These are phyloP conservation scores for Xylaria sp. DNA, from an alignment of 2,329 filamentous ascomycete genomes.

Conservation along the genomic window DNA sequence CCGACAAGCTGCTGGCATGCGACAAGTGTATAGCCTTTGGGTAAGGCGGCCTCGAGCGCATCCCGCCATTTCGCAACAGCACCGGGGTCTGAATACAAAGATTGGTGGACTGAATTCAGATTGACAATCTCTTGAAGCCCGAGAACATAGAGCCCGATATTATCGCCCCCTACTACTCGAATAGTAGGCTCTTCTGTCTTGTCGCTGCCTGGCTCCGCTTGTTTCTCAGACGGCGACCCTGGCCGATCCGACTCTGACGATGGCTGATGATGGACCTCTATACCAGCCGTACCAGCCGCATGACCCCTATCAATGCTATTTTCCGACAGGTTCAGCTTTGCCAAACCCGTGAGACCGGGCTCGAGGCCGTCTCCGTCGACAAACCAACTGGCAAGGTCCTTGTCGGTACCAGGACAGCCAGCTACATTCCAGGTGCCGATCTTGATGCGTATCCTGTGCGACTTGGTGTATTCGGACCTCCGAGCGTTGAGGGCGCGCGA, in stretches of 20 bases:
- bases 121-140: constrained; percentile 94
- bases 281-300: not conserved
- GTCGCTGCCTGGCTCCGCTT: constrained; percentile 51
- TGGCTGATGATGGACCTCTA: not conserved
- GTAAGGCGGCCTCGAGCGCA: constrained; percentile 78
- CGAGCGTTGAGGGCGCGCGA: constrained; percentile 76
- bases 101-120: constrained; percentile 81
- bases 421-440: constrained; percentile 97
- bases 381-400: constrained; percentile 91
- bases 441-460: constrained; percentile 82
- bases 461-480: constrained; percentile 80
- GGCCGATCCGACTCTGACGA: not conserved
- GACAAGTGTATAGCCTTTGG: constrained; percentile 79
- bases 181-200: constrained; percentile 54
- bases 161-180: constrained; percentile 66
- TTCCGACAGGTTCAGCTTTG: constrained; percentile 61
- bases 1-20: constrained; percentile 88
- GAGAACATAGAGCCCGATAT: constrained; percentile 90
- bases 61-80: constrained; percentile 83
- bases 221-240: not conserved
- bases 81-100: constrained; percentile 78
- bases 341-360: constrained; percentile 69
- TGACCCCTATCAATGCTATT: constrained; percentile 51
- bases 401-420: constrained; percentile 83
- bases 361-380: constrained; percentile 78